Evolutionary conservation across 345 rosid genomes (phyloP), one percentile per base, ranked within the genome.

Genomic region (Gossypium stocksii): DNA sequence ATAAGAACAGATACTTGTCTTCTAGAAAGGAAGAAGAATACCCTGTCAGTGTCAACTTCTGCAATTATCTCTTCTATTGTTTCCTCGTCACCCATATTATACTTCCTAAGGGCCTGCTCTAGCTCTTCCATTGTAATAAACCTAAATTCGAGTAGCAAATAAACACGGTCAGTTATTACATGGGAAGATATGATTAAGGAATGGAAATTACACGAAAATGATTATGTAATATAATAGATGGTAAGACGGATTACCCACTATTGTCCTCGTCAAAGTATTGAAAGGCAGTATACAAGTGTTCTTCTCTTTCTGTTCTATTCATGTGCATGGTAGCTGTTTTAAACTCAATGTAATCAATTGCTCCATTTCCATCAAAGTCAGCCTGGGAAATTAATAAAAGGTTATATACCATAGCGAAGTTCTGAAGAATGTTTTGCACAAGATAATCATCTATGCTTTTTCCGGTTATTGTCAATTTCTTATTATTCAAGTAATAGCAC

Each of bases 291-390:
- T 83, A 90, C 51, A 95, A 87, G 65, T 90, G 97, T 48, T 94
- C 96, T 85, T 91, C 98, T 75, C 91, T 90, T 77, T 95, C 99
- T 79, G 90, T 77, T 84, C 95, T 86, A 77, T 94, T 92, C 97
- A 89, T 82, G 79, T 94, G 98, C 98, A 94, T 92, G 6, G 97
- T 91, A 9, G 99, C 97, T 57, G 99, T 89, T 71, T 92, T 90
- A 69, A 95, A 95, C 89, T 95, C 99, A 43, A 90, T 79, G 86
- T 92, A 95, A 81, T 95, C 99, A 73, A 95, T 95, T 43, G 94
- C 86, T 84, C 99, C 99, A 79, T 95, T 89, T 77, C 98, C 97
- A 82, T 92, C 98, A 61, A 92, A 90, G 77, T 92, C 99, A 57
- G 98, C 99, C 98, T 94, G 80, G 44, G 65, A 77, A 65, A n/a